phyloP scores from a whole-genome alignment of 2,329 filamentous ascomycete genomes.

The Thyridium curvatum region DNA sequence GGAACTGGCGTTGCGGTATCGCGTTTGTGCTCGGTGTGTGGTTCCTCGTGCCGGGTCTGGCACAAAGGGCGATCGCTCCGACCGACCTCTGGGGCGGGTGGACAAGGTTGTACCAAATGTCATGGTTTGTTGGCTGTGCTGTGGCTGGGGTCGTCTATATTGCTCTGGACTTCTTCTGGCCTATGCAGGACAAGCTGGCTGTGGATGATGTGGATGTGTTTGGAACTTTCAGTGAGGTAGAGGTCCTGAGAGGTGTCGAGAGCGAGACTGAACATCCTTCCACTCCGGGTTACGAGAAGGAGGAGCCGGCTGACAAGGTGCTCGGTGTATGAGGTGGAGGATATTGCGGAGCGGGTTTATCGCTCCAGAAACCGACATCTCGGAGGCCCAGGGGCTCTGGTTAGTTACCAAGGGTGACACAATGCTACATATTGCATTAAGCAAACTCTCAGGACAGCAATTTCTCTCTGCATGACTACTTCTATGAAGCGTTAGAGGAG shows the following conservation, averaged over 20 bases:
- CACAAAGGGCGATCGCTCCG: slow-evolving; percentile 11
- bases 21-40: slow-evolving; percentile 13
- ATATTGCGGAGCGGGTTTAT: too few relatives aligned
- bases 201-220: slow-evolving; percentile 19
- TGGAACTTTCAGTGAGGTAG: slow-evolving; percentile 14
- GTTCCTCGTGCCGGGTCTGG: slow-evolving; percentile 15
- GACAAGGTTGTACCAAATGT: slow-evolving; percentile 19
- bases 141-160: slow-evolving; percentile 13
- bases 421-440: too few relatives aligned
- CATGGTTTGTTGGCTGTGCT: slow-evolving; percentile 15
- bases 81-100: slow-evolving; percentile 11
- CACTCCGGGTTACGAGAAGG: too few relatives aligned
- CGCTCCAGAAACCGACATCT: too few relatives aligned
- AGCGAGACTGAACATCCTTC: neutral
- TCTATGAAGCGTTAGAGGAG: too few relatives aligned
- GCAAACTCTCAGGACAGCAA: too few relatives aligned
- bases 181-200: slow-evolving; percentile 9
- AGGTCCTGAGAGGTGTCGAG: neutral
- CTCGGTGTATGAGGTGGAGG: too few relatives aligned
- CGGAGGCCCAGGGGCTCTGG: too few relatives aligned
- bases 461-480: too few relatives aligned
- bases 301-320: too few relatives aligned
- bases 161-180: slow-evolving; percentile 10
- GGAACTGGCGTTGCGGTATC: slow-evolving; percentile 13
- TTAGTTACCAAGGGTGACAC: too few relatives aligned